These are phyloP conservation scores for Neocucurbitaria cava DNA, from an alignment of 2,329 filamentous ascomycete species.

Conservation along the genomic window DNA sequence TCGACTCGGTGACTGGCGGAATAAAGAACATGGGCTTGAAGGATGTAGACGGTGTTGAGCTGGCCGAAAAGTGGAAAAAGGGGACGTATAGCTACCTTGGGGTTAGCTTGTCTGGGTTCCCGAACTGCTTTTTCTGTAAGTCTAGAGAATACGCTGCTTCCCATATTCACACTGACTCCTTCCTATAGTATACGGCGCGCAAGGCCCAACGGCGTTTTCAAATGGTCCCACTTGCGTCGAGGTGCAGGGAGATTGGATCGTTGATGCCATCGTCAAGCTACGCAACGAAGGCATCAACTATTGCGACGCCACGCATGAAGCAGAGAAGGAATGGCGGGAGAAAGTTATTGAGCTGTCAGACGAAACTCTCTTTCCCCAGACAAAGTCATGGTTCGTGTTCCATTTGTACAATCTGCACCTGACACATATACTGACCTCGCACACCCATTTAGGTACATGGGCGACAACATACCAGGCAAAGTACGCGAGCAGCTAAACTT, in stretches of 20 bases:
- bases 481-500: constrained; percentile 54
- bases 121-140: constrained; percentile 17
- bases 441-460: constrained; percentile 48
- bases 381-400: constrained; percentile 31
- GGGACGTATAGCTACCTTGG: constrained; percentile 53
- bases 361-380: constrained; percentile 51
- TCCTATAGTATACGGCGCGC: constrained; percentile 56
- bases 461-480: constrained; percentile 56
- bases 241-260: constrained; percentile 55
- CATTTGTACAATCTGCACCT: constrained; percentile 7
- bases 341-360: constrained; percentile 51
- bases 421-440: neutral
- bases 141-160: neutral
- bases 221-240: constrained; percentile 57
- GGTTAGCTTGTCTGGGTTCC: constrained; percentile 50
- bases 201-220: constrained; percentile 55
- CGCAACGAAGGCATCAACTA: constrained; percentile 47
- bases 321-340: constrained; percentile 52
- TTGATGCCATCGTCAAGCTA: constrained; percentile 51
- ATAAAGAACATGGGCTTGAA: constrained; percentile 51
- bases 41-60: constrained; percentile 46
- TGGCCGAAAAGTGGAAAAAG: constrained; percentile 51
- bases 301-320: constrained; percentile 51
- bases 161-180: constrained; percentile 36
- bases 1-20: constrained; percentile 53